Percentiles rank a stretch among this genome's conserved stretches.
Evolutionary conservation across 2,329 filamentous ascomycete species (phyloP).

Genomic region (Emmonsia crescens): DNA sequence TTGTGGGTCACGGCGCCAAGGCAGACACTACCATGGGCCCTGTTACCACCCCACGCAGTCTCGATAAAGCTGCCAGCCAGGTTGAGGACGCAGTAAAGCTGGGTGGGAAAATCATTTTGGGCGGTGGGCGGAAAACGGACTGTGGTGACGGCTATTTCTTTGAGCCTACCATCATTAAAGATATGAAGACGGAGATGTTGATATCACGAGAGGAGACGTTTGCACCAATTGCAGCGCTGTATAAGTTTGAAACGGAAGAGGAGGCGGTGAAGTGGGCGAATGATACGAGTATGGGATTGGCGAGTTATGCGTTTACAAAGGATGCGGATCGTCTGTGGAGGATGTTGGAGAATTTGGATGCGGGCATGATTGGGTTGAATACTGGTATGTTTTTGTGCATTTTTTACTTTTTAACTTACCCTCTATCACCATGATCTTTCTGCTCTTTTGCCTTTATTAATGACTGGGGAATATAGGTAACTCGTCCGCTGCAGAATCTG

Average conservation of each 20-base stretch:
- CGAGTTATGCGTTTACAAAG: slow-evolving; percentile 59
- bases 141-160: slow-evolving; percentile 59
- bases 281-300: slow-evolving; percentile 53
- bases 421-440: neutral
- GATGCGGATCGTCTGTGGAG: slow-evolving; percentile 56
- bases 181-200: slow-evolving; percentile 48
- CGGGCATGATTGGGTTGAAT: slow-evolving; percentile 59
- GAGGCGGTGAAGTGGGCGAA: slow-evolving; percentile 52
- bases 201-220: slow-evolving; percentile 53
- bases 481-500: slow-evolving; percentile 54
- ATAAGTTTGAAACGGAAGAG: slow-evolving; percentile 55
- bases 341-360: slow-evolving; percentile 55
- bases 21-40: slow-evolving; percentile 49
- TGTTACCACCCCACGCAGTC: slow-evolving; percentile 45
- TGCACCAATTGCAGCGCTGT: slow-evolving; percentile 52
- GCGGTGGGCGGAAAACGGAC: slow-evolving; percentile 39
- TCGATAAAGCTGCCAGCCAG: slow-evolving; percentile 47
- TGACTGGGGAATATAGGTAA: slow-evolving; percentile 35
- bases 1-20: slow-evolving; percentile 50
- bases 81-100: slow-evolving; percentile 53
- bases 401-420: neutral
- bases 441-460: slow-evolving; percentile 7
- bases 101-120: slow-evolving; percentile 54
- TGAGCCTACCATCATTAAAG: slow-evolving; percentile 54
- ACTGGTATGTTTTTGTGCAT: slow-evolving; percentile 35